Evolutionary conservation across 1,284 basidiomycete genomes (phyloP), one percentile per base, ranked within the genome.

Genomic region (Volvariella volvacea): DNA sequence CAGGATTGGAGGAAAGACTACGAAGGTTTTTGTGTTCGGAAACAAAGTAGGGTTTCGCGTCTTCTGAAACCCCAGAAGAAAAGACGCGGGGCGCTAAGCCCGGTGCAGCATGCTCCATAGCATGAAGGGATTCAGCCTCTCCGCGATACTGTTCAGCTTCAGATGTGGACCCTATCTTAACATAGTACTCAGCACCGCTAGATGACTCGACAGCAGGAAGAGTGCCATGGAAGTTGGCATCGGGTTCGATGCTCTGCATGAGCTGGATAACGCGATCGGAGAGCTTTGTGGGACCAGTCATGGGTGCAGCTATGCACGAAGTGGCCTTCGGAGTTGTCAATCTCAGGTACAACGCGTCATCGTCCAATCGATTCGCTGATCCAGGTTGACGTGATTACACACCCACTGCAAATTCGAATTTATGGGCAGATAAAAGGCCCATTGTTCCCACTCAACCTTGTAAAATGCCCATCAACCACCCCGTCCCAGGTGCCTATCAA

Each of bases 71-170:
- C 1, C 79, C 79, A 45, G 62, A 72, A 4, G 74, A 71, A 25
- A 86, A 55, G 12, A 91, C 55, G n/a, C 54, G 62, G 0, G 89
- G 89, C 1, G 77, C 79, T 14, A 92, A 60, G 0, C 78, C 79
- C 3, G 84, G 82, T 2, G 85, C 80, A 4, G 80, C 85, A 14
- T 54, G 50, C 14, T 67, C 55, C 55, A 92, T 86, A 1, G 75
- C 79, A 45, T 67, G 70, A 37, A 92, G 72, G 3, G 84, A 83
- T 51, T 80, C 77, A n/a, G 74, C 76, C 59, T 92, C 88, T 17
- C 84, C 88, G 0, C 62, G 53, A 52, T 78, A 84, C 53, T 91
- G 88, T 48, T 83, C 83, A 41, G 45, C 57, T 48, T 86, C 81
- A 12, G 49, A 50, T 3, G 61, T 37, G 6, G 63, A 59, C 3